These are phyloP conservation scores for Candolleomyces aberdarensis DNA, from an alignment of 768 basidiomycete genomes.

Conservation along the genomic window DNA sequence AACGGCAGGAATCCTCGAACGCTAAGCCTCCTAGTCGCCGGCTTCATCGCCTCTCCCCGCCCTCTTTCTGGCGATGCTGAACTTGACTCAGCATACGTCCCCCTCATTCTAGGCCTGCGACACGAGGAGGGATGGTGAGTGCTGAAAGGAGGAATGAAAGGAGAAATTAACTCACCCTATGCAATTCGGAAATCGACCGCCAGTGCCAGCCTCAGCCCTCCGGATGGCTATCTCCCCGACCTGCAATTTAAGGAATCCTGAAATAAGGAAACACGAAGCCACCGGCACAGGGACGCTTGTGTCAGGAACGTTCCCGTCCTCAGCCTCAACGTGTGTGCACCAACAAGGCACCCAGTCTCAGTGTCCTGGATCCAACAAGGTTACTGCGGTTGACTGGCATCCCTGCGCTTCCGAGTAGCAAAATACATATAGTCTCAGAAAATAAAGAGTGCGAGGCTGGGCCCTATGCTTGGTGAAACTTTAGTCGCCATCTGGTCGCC, in stretches of 20 bases:
- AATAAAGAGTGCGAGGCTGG: too few relatives aligned
- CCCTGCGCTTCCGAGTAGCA: background rate
- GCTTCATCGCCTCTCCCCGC: too few relatives aligned
- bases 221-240: background rate
- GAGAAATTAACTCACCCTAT: constrained; percentile 2
- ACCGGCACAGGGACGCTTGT: background rate
- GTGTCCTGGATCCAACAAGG: background rate
- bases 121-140: background rate
- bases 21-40: constrained; percentile 10
- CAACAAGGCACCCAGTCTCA: background rate
- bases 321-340: background rate
- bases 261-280: background rate
- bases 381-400: too few relatives aligned
- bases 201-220: constrained; percentile 5
- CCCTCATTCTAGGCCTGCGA: background rate
- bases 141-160: background rate
- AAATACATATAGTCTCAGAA: too few relatives aligned
- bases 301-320: background rate
- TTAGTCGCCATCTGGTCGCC: too few relatives aligned
- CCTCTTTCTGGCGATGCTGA: background rate
- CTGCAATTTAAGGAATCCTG: background rate
- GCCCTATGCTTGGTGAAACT: too few relatives aligned
- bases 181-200: background rate
- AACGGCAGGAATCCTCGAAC: constrained; percentile 45
- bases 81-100: background rate